A percentile compares a stretch with the other conserved stretches of the same genome.
These are phyloP conservation scores for Decorospora gaudefroyi DNA, from an alignment of 2,329 filamentous ascomycete genomes.

Conservation along the genomic window DNA sequence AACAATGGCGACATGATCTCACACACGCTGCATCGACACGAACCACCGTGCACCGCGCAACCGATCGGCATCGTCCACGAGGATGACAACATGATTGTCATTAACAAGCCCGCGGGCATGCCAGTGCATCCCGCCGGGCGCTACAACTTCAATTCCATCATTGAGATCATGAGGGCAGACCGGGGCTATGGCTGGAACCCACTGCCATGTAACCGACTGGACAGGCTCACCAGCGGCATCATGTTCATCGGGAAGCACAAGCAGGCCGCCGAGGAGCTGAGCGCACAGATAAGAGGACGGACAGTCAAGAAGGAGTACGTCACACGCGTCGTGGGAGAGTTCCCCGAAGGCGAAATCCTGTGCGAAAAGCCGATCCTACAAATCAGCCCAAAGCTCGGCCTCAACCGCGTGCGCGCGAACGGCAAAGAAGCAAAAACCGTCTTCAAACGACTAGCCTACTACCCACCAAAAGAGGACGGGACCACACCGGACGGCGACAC, in stretches of 20 bases:
- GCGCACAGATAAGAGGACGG: slow-evolving; percentile 73
- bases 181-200: slow-evolving; percentile 63
- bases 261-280: slow-evolving; percentile 76
- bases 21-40: slow-evolving; percentile 92
- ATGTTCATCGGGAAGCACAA: slow-evolving; percentile 96
- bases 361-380: slow-evolving; percentile 93
- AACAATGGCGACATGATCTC: slow-evolving; percentile 90
- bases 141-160: slow-evolving; percentile 92
- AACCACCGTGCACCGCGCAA: slow-evolving; percentile 84
- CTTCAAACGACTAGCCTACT: slow-evolving; percentile 91
- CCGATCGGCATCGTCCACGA: slow-evolving; percentile 85
- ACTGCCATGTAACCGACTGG: slow-evolving; percentile 86
- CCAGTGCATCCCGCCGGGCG: slow-evolving; percentile 94
- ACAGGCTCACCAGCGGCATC: slow-evolving; percentile 90
- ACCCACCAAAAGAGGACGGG: slow-evolving; percentile 60
- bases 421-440: slow-evolving; percentile 89
- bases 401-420: slow-evolving; percentile 92
- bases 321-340: slow-evolving; percentile 85
- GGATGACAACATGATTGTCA: slow-evolving; percentile 90
- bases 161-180: slow-evolving; percentile 90
- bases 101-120: slow-evolving; percentile 94
- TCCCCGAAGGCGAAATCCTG: slow-evolving; percentile 86
- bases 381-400: slow-evolving; percentile 90
- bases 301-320: slow-evolving; percentile 95
- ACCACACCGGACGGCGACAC: slow-evolving; percentile 20